Evolutionary conservation across 2,329 filamentous ascomycete species (phyloP).

Genomic region (Chaetomiaceae sp.): DNA sequence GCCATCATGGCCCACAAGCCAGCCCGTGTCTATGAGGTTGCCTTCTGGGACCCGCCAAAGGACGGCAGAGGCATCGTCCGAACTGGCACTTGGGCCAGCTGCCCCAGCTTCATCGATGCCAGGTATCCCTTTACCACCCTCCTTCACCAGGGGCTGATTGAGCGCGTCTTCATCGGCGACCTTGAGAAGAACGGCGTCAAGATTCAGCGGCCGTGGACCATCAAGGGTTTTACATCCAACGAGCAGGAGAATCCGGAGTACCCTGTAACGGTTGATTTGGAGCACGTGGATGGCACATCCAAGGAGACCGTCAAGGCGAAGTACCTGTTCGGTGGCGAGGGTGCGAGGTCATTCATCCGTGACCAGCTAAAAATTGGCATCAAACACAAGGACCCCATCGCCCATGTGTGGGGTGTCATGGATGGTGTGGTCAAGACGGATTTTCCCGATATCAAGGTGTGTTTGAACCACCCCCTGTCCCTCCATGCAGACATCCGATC

Average conservation of each 20-base stretch:
- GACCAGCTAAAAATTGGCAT: constrained; percentile 63
- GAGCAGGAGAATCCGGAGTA: constrained; percentile 55
- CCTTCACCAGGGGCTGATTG: constrained; percentile 65
- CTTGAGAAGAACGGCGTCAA: constrained; percentile 54
- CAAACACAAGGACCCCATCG: constrained; percentile 62
- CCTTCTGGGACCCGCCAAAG: constrained; percentile 61
- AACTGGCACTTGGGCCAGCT: constrained; percentile 76
- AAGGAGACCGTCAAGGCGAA: constrained; percentile 63
- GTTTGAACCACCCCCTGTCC: background rate
- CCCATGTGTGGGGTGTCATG: constrained; percentile 71
- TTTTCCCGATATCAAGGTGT: constrained; percentile 69
- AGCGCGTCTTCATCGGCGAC: constrained; percentile 62
- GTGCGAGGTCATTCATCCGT: constrained; percentile 60
- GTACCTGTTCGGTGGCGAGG: constrained; percentile 67
- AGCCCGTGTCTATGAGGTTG: constrained; percentile 74
- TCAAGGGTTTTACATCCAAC: constrained; percentile 55
- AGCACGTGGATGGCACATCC: constrained; percentile 65
- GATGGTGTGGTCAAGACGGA: constrained; percentile 66
- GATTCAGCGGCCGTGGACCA: constrained; percentile 60
- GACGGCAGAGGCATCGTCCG: constrained; percentile 53
- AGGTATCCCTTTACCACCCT: constrained; percentile 66
- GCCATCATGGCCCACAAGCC: constrained; percentile 83
- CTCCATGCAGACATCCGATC: background rate
- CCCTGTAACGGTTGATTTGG: constrained; percentile 72
- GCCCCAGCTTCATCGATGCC: constrained; percentile 73